A percentile compares a stretch with the other conserved stretches of the same genome.
Evolutionary conservation across 2,329 filamentous ascomycete species (phyloP).

Genomic region (Arthrinium puccinioides): DNA sequence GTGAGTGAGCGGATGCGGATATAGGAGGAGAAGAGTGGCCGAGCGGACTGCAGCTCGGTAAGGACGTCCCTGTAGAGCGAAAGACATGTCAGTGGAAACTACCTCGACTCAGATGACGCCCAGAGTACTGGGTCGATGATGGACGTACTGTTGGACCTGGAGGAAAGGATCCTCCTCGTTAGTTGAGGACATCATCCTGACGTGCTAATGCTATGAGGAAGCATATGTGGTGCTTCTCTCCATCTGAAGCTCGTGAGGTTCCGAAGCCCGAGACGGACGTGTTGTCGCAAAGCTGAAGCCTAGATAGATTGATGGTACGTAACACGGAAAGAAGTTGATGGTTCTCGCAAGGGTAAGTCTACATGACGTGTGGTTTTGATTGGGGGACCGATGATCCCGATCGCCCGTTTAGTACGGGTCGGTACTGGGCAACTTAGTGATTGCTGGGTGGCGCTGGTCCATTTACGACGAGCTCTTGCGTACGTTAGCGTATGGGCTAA

Average conservation of each 20-base stretch:
- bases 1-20: slow-evolving; percentile 75
- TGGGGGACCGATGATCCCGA: too few species aligned
- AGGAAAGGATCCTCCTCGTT: slow-evolving; percentile 65
- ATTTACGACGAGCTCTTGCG: too few species aligned
- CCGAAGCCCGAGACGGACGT: neutral
- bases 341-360: too few species aligned
- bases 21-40: slow-evolving; percentile 89
- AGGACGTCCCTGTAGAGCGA: slow-evolving; percentile 69
- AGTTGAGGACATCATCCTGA: slow-evolving; percentile 59
- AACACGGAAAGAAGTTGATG: neutral
- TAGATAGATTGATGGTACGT: neutral
- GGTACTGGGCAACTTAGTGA: too few species aligned
- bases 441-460: too few species aligned
- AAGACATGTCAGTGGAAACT: slow-evolving; percentile 5
- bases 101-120: too few species aligned
- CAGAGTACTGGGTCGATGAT: too few species aligned
- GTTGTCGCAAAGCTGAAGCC: neutral
- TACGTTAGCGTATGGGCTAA: too few species aligned
- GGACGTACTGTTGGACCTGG: slow-evolving; percentile 59
- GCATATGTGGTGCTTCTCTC: neutral
- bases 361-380: slow-evolving; percentile 3
- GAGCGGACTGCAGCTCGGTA: slow-evolving; percentile 68
- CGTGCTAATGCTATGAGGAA: slow-evolving; percentile 9
- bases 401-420: too few species aligned
- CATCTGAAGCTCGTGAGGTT: neutral